Conservation (phyloP, 140 eudicot genomes). For the Flaveria floridana region DNA sequence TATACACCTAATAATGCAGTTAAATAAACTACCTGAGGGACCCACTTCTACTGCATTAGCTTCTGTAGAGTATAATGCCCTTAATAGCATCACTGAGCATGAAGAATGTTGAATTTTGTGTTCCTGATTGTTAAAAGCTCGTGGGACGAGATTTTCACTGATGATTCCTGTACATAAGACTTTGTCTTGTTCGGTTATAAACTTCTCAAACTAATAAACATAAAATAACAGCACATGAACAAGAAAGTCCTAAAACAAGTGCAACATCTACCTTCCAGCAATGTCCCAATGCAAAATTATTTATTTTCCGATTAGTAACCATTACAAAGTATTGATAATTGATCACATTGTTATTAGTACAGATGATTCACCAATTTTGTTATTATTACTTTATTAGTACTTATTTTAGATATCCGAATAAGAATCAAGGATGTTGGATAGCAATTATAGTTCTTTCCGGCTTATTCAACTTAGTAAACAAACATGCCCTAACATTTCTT, state of each 20-base stretch:
- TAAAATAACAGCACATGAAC: background rate
- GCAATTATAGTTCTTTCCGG: no score
- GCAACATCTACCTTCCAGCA: background rate
- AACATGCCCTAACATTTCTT: no score
- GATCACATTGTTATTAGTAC: background rate
- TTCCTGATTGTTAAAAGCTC: conserved; percentile 21
- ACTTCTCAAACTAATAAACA: background rate
- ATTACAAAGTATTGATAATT: background rate
- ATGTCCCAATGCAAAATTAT: background rate
- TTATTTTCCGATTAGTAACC: background rate
- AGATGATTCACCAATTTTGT: background rate
- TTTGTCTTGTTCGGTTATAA: background rate
- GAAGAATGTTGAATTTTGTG: conserved; percentile 14
- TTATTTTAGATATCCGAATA: background rate
- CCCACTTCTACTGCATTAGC: conserved; percentile 36
- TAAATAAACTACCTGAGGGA: conserved; percentile 40
- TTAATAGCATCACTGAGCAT: conserved; percentile 37
- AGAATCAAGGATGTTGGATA: background rate
- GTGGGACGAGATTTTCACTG: conserved; percentile 1
- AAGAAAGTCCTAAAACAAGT: background rate
- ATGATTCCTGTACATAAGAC: conserved; percentile 33
- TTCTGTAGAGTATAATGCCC: conserved; percentile 50
- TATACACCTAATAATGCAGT: background rate
- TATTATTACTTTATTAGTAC: background rate
- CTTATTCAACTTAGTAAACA: no score